phyloP scores from a whole-genome alignment of 768 basidiomycete genomes.

The Mycena sanguinolenta region DNA sequence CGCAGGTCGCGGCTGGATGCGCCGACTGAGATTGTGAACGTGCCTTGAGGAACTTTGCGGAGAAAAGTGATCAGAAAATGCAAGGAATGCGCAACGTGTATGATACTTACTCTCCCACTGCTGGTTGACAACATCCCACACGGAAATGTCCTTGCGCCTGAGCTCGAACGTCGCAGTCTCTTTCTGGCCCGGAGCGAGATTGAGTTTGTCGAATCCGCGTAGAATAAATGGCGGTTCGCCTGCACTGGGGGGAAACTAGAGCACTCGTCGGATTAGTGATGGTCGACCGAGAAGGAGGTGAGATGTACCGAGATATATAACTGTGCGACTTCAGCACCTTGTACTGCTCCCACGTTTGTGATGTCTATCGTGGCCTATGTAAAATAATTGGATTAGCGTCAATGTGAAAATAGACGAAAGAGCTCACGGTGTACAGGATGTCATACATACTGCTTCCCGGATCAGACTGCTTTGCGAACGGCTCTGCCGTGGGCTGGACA shows the following conservation, averaged over 20 bases:
- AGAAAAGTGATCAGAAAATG: neutral
- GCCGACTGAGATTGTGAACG: constrained; percentile 14
- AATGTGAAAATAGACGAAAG: too few species aligned
- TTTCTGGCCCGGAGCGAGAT: constrained; percentile 15
- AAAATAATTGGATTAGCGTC: too few species aligned
- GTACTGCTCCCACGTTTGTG: constrained; percentile 12
- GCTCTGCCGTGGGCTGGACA: constrained; percentile 22
- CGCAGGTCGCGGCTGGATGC: constrained; percentile 25
- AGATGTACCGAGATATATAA: constrained; percentile 20
- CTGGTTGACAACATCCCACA: constrained; percentile 19
- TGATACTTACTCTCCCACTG: constrained; percentile 18
- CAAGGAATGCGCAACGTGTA: neutral
- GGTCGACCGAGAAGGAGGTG: neutral
- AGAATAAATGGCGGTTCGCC: constrained; percentile 16
- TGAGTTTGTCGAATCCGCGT: constrained; percentile 29
- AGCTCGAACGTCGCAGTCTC: constrained; percentile 21
- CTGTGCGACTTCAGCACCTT: constrained; percentile 27
- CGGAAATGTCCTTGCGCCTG: constrained; percentile 24
- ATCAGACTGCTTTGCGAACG: constrained; percentile 4
- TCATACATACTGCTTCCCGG: constrained; percentile 24
- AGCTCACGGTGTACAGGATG: constrained; percentile 22
- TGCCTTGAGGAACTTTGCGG: constrained; percentile 14
- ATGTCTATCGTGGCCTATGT: constrained; percentile 14
- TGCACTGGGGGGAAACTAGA: constrained; percentile 24
- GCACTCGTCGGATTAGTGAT: neutral